phyloP scores from a whole-genome alignment of 345 rosid genomes.

The Populus tremula region DNA sequence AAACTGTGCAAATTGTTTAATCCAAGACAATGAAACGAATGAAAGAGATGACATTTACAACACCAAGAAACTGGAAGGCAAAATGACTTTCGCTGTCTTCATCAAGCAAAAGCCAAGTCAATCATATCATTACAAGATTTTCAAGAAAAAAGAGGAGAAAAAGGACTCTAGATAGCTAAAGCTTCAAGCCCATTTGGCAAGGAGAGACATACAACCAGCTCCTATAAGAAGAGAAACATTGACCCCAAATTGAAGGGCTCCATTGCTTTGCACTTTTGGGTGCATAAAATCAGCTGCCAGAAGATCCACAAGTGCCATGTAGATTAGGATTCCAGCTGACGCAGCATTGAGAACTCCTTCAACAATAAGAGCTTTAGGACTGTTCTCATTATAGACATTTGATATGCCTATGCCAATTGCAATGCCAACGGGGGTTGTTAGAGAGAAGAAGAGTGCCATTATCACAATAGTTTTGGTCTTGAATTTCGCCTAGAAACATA shows the following conservation, averaged over 20 bases:
- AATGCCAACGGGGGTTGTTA: conserved; percentile 49
- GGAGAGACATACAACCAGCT: conserved; percentile 16
- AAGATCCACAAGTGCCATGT: conserved; percentile 47
- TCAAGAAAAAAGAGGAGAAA: not conserved
- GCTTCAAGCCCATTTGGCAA: conserved; percentile 4
- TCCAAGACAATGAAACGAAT: no score
- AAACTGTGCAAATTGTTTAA: no score
- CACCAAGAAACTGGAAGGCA: no score
- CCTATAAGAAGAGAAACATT: conserved; percentile 16
- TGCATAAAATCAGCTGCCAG: conserved; percentile 45
- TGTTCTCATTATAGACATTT: conserved; percentile 26
- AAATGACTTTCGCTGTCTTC: no score
- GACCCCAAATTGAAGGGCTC: conserved; percentile 28
- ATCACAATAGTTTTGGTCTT: conserved; percentile 19
- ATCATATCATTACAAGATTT: no score
- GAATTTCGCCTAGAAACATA: conserved; percentile 37
- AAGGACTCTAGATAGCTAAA: no score
- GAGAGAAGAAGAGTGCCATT: conserved; percentile 41
- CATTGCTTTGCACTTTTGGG: conserved; percentile 38
- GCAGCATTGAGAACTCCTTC: conserved; percentile 37
- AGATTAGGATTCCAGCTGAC: conserved; percentile 38
- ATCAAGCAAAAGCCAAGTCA: no score
- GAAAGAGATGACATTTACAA: no score
- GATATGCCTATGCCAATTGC: conserved; percentile 38
- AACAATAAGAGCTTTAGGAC: conserved; percentile 42